Conservation (phyloP, 768 basidiomycete genomes). For the Fomitopsis serialis region DNA sequence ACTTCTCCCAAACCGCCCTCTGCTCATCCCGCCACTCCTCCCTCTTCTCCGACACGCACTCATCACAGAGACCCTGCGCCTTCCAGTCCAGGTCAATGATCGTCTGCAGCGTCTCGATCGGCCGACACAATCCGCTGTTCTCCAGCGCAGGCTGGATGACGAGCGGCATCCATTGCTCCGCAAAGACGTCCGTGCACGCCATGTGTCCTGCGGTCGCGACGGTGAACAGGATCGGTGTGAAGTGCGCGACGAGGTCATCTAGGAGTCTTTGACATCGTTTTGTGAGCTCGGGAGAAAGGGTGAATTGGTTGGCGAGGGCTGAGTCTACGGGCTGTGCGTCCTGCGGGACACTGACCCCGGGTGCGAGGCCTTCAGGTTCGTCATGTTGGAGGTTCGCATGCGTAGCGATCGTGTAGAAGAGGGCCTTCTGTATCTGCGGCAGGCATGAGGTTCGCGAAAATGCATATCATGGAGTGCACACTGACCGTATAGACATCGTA, state of each 20-base stretch:
- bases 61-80: constrained; percentile 48
- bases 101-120: constrained; percentile 63
- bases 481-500: constrained; percentile 47
- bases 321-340: background rate
- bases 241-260: constrained; percentile 49
- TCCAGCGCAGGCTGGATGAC: constrained; percentile 66
- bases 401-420: constrained; percentile 61
- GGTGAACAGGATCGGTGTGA: constrained; percentile 70
- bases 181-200: constrained; percentile 68
- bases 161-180: constrained; percentile 64
- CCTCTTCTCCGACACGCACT: constrained; percentile 53
- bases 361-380: constrained; percentile 15
- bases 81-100: constrained; percentile 56
- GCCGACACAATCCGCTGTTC: constrained; percentile 59
- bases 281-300: constrained; percentile 21
- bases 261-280: constrained; percentile 25
- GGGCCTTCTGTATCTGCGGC: constrained; percentile 52
- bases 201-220: constrained; percentile 66
- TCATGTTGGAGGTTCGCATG: constrained; percentile 49
- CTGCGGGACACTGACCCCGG: constrained; percentile 1
- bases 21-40: constrained; percentile 67
- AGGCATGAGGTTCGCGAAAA: background rate
- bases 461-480: constrained; percentile 7
- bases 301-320: constrained; percentile 5
- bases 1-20: constrained; percentile 47